phyloP scores from a whole-genome alignment of 352 stramenopile genomes.

The Globisporangium ultimum region DNA sequence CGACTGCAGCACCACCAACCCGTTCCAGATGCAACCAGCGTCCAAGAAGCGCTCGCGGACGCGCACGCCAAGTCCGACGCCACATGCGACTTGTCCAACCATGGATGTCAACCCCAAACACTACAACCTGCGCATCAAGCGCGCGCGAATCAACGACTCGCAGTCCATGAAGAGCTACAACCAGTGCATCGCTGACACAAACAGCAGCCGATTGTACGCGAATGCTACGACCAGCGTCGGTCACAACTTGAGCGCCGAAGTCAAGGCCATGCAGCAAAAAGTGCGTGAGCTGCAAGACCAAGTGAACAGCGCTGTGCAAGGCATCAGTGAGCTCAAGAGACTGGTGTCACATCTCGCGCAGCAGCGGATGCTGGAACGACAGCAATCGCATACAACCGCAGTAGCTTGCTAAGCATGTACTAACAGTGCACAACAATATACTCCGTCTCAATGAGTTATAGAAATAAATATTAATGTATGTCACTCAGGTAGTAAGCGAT shows the following conservation, averaged over 20 bases:
- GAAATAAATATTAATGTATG: too few species aligned
- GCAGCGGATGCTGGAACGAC: neutral
- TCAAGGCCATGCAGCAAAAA: constrained; percentile 15
- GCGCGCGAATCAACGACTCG: neutral
- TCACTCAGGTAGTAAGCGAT: too few species aligned
- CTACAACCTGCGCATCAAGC: neutral
- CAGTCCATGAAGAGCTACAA: neutral
- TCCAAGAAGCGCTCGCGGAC: neutral
- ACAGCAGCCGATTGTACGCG: neutral
- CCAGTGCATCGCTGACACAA: neutral
- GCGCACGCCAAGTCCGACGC: too few species aligned
- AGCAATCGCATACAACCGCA: neutral
- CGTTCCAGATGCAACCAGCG: neutral
- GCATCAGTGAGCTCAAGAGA: constrained; percentile 22
- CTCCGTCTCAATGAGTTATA: too few species aligned
- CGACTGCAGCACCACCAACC: neutral
- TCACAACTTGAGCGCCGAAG: constrained; percentile 8
- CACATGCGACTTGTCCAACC: neutral
- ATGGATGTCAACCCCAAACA: neutral
- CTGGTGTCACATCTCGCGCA: constrained; percentile 12
- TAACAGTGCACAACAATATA: neutral
- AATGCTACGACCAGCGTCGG: neutral
- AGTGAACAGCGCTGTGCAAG: constrained; percentile 18
- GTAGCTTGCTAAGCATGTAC: neutral
- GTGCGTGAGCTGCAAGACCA: constrained; percentile 22